phyloP scores from a whole-genome alignment of 148 eudicot genomes.

The Cornus kousa region DNA sequence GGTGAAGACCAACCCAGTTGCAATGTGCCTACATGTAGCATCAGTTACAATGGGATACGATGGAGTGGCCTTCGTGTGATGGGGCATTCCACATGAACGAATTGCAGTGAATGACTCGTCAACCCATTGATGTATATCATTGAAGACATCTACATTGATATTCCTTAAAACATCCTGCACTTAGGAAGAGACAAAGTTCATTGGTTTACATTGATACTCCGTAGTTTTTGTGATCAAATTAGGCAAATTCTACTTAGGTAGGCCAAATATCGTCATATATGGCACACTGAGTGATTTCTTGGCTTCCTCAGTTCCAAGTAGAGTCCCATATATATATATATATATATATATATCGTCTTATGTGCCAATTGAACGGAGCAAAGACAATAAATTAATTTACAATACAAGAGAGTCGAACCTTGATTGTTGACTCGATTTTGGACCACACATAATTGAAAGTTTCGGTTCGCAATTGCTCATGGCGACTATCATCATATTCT shows the following conservation, averaged over 20 bases:
- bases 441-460: slow-evolving; percentile 59
- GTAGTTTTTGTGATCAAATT: not conserved
- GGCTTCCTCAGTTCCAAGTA: not conserved
- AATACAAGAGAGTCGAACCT: slow-evolving; percentile 32
- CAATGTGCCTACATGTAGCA: slow-evolving; percentile 48
- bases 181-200: slow-evolving; percentile 2
- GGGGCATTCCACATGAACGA: slow-evolving; percentile 42
- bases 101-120: slow-evolving; percentile 50
- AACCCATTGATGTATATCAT: slow-evolving; percentile 63
- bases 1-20: slow-evolving; percentile 69
- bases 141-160: slow-evolving; percentile 51
- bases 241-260: not conserved
- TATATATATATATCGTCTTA: no score
- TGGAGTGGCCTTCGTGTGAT: slow-evolving; percentile 37
- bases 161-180: slow-evolving; percentile 71
- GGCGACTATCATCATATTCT: slow-evolving; percentile 11
- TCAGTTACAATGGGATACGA: slow-evolving; percentile 53
- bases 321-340: not conserved
- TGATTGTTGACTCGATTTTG: slow-evolving; percentile 56
- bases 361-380: no score
- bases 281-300: not conserved
- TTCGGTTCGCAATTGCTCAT: slow-evolving; percentile 28
- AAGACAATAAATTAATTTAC: not conserved
- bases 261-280: not conserved
- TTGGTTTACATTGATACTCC: not conserved